Evolutionary conservation across 208 protist species (phyloP).

Genomic region (Sergeia podlipaevii): DNA sequence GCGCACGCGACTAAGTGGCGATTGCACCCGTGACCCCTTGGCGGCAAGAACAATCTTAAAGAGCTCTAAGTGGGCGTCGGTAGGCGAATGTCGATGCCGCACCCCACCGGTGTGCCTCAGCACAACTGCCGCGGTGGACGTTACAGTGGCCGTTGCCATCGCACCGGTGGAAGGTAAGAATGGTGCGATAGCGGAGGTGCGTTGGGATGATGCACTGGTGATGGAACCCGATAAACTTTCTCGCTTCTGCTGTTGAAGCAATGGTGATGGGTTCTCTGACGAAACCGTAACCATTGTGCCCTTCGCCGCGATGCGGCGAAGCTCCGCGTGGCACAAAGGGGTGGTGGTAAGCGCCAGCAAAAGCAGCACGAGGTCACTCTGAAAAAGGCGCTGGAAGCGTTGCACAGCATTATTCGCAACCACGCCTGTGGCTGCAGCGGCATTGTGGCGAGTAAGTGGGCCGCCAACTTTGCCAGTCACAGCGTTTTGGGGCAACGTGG

Average conservation of each 20-base stretch:
- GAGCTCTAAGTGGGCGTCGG: slow-evolving; percentile 48
- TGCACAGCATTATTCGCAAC: background rate
- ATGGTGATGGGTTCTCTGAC: background rate
- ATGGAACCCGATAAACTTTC: too few species aligned
- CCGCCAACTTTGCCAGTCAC: background rate
- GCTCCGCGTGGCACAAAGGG: slow-evolving; percentile 6
- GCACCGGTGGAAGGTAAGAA: too few species aligned
- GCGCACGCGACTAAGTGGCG: slow-evolving; percentile 6
- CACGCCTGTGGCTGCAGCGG: background rate
- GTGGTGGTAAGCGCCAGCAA: slow-evolving; percentile 55
- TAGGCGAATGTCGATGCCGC: too few species aligned
- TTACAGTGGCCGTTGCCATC: too few species aligned
- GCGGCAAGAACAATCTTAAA: slow-evolving; percentile 40
- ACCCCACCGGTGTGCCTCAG: too few species aligned
- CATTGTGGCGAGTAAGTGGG: background rate
- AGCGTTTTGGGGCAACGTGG: background rate
- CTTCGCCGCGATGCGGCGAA: background rate
- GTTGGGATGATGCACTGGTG: too few species aligned
- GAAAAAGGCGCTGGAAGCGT: slow-evolving; percentile 59
- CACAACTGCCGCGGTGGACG: too few species aligned
- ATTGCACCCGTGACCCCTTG: slow-evolving; percentile 25
- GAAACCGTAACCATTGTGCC: background rate
- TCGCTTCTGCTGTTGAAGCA: too few species aligned
- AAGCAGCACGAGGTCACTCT: slow-evolving; percentile 80
- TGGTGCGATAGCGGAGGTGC: too few species aligned